Evolutionary conservation across 1,284 basidiomycete species (phyloP).

Genomic region (Apiotrichum brassicae): DNA sequence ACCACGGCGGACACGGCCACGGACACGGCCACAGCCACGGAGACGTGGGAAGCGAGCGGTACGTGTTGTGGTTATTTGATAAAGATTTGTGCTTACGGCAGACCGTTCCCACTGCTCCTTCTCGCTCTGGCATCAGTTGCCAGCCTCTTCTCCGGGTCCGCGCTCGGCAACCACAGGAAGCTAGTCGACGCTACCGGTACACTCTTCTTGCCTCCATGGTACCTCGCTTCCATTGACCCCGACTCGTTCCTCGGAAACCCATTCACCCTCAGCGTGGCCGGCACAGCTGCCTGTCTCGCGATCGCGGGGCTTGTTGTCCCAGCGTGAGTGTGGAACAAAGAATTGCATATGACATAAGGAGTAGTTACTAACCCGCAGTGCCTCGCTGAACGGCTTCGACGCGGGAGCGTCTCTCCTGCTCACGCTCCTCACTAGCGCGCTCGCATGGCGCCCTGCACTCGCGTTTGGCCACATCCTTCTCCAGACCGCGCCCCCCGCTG

Average conservation of each 20-base stretch:
- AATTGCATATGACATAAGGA: background rate
- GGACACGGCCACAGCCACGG: conserved; percentile 14
- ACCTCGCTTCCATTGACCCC: conserved; percentile 18
- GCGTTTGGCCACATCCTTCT: conserved; percentile 74
- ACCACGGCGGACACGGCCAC: conserved; percentile 20
- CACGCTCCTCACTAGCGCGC: conserved; percentile 66
- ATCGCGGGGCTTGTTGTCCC: conserved; percentile 46
- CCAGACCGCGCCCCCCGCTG: conserved; percentile 68
- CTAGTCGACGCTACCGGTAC: conserved; percentile 53
- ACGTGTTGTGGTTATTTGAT: too few species aligned
- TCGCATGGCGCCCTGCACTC: conserved; percentile 72
- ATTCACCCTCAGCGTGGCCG: conserved; percentile 47
- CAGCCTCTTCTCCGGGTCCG: conserved; percentile 50
- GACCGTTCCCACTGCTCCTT: conserved; percentile 55
- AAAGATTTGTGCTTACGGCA: conserved; percentile 16
- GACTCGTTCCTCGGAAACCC: conserved; percentile 45
- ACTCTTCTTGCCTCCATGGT: conserved; percentile 29
- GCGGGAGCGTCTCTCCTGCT: conserved; percentile 66
- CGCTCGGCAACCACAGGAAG: conserved; percentile 61
- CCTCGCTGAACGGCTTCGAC: conserved; percentile 59
- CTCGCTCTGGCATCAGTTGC: conserved; percentile 51
- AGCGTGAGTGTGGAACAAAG: conserved; percentile 52
- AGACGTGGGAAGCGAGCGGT: conserved; percentile 2
- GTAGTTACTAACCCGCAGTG: conserved; percentile 18
- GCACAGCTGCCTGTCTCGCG: conserved; percentile 45